Evolutionary conservation across 2,329 filamentous ascomycete species (phyloP), one percentile per base, ranked within the genome.

Genomic region (Mycosphaerella sp.): DNA sequence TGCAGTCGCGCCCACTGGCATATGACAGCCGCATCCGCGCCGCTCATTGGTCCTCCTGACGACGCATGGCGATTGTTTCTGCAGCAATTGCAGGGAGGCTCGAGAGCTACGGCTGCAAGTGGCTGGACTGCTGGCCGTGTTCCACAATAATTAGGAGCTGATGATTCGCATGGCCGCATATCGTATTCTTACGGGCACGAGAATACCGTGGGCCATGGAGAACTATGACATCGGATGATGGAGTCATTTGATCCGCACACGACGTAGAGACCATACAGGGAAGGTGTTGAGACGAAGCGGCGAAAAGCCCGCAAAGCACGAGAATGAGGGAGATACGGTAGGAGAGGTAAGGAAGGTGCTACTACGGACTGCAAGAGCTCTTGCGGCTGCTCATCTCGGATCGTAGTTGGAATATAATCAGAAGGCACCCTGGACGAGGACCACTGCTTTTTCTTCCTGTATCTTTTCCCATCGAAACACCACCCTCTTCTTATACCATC

Each of bases 151-250:
- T 45, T 42, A 44, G 42, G 17, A 44, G 42, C 34, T 38, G 42
- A 40, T 38, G 43, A 23, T 45, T 48, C 45, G 39, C 47, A 26
- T 14, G 47, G 23, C 45, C 46, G 49, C 49, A 47, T 48, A 50
- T 59, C 55, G 53, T 53, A 51, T 58, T 53, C 53, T 58, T 53
- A 54, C 51, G 50, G 56, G 41, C 38, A 56, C 48, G 44, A 53
- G 45, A 26, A 53, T 47, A 29, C 26, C 26, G 5, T 29, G 46
- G 40, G 53, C 56, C 55, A 51, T 59, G 57, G 55, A 57, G 55
- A 55, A 48, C 41, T 41, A 61, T 61, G 59, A 61, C 59, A 61
- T 61, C 56, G 58, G 41, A 55, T 34, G 46, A 54, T 59, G 59
- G 59, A 53, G 54, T 45, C 56, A 43, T 39, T 55, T 31, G 17